Evolutionary conservation across 1,284 basidiomycete genomes (phyloP), one percentile per base, ranked within the genome.

Genomic region (Cystobasidium slooffiae): DNA sequence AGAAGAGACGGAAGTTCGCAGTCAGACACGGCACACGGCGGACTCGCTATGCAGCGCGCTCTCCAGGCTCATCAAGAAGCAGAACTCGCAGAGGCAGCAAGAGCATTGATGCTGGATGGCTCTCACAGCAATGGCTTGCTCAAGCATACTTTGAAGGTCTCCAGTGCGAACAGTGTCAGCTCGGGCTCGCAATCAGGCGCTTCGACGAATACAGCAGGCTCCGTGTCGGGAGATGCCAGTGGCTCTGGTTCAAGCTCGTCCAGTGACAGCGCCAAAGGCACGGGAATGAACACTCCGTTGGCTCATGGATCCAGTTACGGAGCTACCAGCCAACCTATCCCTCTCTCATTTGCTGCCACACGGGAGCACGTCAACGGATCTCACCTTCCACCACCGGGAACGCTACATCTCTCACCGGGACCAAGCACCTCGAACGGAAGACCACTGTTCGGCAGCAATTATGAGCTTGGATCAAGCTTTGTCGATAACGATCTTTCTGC

Each of bases 31-130:
- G 8, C 20, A 41, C 12, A 59, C 56, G 56, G 43, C 9, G 43
- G 31, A 31, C 37, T 39, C 43, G 56, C 56, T 16, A 72, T 72
- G 69, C 61, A 61, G 39, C 69, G 59, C 10, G 56, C 69, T 24
- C 18, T 63, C 24, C 59, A 22, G 24, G 69, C 69, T 20, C 69
- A 63, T 5, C 69, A 72, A 55, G 69, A 72, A 49, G 58, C 58
- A 39, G 59, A 72, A 24, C 46, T 49, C n/a, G 69, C 69, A 63
- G 69, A 62, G 59, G 69, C 69, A 53, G 69, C 69, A 18, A 39
- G 31, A 20, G 41, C 53, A 51, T 43, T 59, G 14, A 6, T 49
- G 46, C 55, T 49, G 49, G 47, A 49, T 44, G 24, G 14, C 44
- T 20, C 24, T 8, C 12, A 62, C 41, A 59, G 43, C 56, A 51